Percentiles rank a stretch among this genome's conserved stretches.
phyloP scores from a whole-genome alignment of 495 filamentous ascomycete species.

The Podospora pseudopauciseta region DNA sequence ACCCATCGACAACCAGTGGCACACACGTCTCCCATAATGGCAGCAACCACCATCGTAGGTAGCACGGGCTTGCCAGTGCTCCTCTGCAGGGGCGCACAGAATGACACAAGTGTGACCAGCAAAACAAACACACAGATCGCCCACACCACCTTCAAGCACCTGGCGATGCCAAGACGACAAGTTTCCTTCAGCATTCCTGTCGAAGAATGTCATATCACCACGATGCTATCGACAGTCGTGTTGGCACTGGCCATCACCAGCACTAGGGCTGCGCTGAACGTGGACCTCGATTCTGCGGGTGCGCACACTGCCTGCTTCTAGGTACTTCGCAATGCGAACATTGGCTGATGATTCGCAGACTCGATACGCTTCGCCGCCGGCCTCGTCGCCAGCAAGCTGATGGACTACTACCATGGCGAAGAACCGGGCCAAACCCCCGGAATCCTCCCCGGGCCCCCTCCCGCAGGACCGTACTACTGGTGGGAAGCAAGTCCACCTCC shows the following conservation, averaged over 20 bases:
- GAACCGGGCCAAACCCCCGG: slow-evolving; percentile 59
- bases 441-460: slow-evolving; percentile 54
- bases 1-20: neutral
- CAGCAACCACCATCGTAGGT: neutral
- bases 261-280: slow-evolving; percentile 17
- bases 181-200: neutral
- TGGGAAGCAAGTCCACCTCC: slow-evolving; percentile 32
- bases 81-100: neutral
- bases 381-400: slow-evolving; percentile 57
- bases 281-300: slow-evolving; percentile 23
- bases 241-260: slow-evolving; percentile 13
- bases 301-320: neutral
- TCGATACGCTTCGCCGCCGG: slow-evolving; percentile 61
- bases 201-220: neutral
- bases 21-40: neutral
- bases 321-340: neutral
- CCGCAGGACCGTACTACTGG: slow-evolving; percentile 53
- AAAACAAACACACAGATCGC: neutral
- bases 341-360: slow-evolving; percentile 31
- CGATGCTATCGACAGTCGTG: neutral
- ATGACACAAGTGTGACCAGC: neutral
- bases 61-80: neutral
- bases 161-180: neutral
- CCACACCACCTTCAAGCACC: neutral
- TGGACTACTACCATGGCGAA: slow-evolving; percentile 61